Evolutionary conservation across 2,329 filamentous ascomycete species (phyloP), one percentile per base, ranked within the genome.

Genomic region (Aspergillus floridensis): DNA sequence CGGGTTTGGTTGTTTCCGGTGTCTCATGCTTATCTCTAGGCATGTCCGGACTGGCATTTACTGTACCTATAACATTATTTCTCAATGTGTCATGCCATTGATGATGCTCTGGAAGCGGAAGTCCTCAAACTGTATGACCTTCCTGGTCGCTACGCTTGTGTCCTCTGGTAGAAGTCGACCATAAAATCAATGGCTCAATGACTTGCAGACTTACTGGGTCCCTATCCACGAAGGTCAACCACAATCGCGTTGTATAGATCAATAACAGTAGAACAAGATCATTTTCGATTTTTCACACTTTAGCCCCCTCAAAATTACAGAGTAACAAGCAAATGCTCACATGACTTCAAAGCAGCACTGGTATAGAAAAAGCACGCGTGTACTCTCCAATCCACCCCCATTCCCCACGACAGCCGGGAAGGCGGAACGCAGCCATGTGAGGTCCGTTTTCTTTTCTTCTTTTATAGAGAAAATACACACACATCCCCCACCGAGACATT

Each of bases 51-150:
- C 59, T 57, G 58, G 63, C 59, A 51, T 68, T 70, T 58, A 61
- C 60, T 72, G 68, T 72, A 72, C 59, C 65, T 71, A 70, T 72
- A 68, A 64, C 49, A 60, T 64, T 63, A 61, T 63, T 60, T 59
- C 49, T 44, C 24, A n/a, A 12, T 60, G 53, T 41, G 32, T 48
- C 53, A 47, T 29, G 53, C 44, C 47, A 35, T 49, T 21, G 47
- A 50, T 10, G 46, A 19, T 19, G 38, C 38, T 19, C 6, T 44
- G 6, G 16, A 19, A 19, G 16, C 5, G 14, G 6, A 44, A 8
- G 14, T 6, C 3, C 8, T 29, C 26, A 3, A 29, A 19, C 2
- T 44, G 38, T n/a, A 19, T 44, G 6, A 3, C 16, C 5, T 7
- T 19, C 6, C 38, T 8, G 21, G 21, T 24, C n/a, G n/a, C 22